Conservation (phyloP, 2,329 filamentous ascomycete species). For the Botrytis pseudocinerea region DNA sequence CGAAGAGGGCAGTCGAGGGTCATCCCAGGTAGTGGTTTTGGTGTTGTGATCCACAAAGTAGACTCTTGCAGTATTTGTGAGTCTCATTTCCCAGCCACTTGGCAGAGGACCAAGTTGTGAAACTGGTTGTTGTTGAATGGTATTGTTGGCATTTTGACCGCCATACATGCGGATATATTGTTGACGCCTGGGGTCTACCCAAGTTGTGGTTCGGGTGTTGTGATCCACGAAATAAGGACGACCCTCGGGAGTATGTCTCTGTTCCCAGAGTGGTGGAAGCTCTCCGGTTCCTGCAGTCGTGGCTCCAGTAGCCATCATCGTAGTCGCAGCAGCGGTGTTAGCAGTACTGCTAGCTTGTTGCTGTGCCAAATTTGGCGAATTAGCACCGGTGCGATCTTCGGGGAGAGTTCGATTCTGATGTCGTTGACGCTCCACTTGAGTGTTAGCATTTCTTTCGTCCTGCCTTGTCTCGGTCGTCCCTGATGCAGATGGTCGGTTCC, state of each 20-base stretch:
- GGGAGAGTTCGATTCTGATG: conserved; percentile 96
- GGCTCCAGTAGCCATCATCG: conserved; percentile 92
- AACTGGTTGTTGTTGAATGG: conserved; percentile 95
- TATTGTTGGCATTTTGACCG: conserved; percentile 82
- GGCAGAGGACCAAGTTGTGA: conserved; percentile 93
- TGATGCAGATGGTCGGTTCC: conserved; percentile 83
- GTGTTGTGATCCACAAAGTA: conserved; percentile 99
- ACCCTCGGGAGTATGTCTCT: conserved; percentile 91
- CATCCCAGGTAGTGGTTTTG: conserved; percentile 99
- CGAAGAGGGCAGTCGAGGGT: conserved; percentile 90
- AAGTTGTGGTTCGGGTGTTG: conserved; percentile 96
- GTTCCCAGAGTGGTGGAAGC: conserved; percentile 93
- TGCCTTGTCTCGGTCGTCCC: conserved; percentile 76
- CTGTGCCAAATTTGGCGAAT: conserved; percentile 74
- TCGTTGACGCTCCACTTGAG: conserved; percentile 86
- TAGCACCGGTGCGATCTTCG: conserved; percentile 91
- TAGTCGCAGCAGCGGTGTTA: conserved; percentile 58
- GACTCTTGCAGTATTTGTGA: conserved; percentile 95
- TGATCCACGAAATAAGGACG: conserved; percentile 97
- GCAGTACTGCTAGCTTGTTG: conserved; percentile 43
- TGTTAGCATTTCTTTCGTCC: conserved; percentile 82
- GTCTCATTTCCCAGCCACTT: conserved; percentile 98
- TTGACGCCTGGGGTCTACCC: conserved; percentile 95
- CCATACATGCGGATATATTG: conserved; percentile 98
- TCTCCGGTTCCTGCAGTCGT: conserved; percentile 94